Evolutionary conservation across 2,329 filamentous ascomycete species (phyloP), one percentile per base, ranked within the genome.

Genomic region (Blumeria graminis): DNA sequence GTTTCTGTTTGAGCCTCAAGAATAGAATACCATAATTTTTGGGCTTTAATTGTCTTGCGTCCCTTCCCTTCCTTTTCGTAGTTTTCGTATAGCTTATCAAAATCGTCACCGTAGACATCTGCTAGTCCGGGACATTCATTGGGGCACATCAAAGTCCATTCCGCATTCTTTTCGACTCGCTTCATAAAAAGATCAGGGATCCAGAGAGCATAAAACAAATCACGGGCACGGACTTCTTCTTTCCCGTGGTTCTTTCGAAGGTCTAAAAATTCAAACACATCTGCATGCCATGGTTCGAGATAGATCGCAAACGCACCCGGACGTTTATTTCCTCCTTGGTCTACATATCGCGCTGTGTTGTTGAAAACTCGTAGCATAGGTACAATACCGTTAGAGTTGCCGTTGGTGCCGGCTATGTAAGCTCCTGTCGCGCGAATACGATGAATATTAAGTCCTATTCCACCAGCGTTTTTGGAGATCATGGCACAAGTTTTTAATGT

Each of bases 161-260:
- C 84, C 57, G 80, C 84, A 69, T 98, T 98, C 75, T 87, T 82
- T 73, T 98, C 88, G 57, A 98, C 90, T 69, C 92, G 88, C 77
- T 94, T 94, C 92, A 98, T 98, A 80, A 98, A 98, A 50, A 98
- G 78, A 74, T 98, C 92, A 14, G 92, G 89, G 58, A 95, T 95
- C 92, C 92, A 98, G 55, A 98, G 78, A 58, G 90, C 92, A 61
- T 94, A 87, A 80, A 98, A 98, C 55, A 98, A 77, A 69, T 98
- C 92, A 67, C 92, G 89, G 61, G 92, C 92, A 65, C 92, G 88
- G 62, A 94, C 80, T 73, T 98, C 92, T 69, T 98, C 92, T 74
- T 98, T 98, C 64, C 92, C 92, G 71, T 98, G 92, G 72, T 98
- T 98, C 82, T 98, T 98, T 66, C 92, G 84, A 56, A 98, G 80